A percentile compares a stretch with the other conserved stretches of the same genome.
phyloP scores from a whole-genome alignment of 179 eudicot species.

The Nepenthes alata region DNA sequence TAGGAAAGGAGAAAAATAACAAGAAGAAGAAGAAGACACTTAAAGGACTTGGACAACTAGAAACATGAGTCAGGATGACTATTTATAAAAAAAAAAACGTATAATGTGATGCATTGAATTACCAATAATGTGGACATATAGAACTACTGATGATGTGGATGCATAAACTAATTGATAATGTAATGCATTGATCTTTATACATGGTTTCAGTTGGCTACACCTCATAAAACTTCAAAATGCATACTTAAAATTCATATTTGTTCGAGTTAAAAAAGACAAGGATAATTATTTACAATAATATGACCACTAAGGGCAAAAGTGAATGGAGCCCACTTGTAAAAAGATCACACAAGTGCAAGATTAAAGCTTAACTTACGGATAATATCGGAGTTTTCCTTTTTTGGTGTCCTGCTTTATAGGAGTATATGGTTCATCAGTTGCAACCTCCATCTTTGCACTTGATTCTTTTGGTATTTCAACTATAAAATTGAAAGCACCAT shows the following conservation, averaged over 20 bases:
- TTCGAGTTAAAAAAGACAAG: background rate
- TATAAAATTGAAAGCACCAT: slow-evolving; percentile 78
- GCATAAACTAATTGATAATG: no score
- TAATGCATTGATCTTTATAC: no score
- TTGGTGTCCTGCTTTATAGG: slow-evolving; percentile 96
- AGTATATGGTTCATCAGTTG: slow-evolving; percentile 81
- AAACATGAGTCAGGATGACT: no score
- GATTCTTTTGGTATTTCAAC: slow-evolving; percentile 97
- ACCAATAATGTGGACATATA: no score
- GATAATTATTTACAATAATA: background rate
- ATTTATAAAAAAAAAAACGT: background rate
- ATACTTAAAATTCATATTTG: background rate
- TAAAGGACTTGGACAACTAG: no score
- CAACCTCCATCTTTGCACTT: slow-evolving; percentile 99
- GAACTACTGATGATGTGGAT: no score
- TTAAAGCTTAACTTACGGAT: slow-evolving; percentile 55
- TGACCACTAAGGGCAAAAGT: background rate
- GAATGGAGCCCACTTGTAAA: background rate
- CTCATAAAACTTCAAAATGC: no score
- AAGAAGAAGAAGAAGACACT: background rate
- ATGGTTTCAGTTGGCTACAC: no score
- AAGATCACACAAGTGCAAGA: background rate
- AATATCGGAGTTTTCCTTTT: slow-evolving; percentile 91
- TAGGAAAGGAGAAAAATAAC: background rate
- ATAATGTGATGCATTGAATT: no score